These are phyloP conservation scores for Boletus smithii DNA, from an alignment of 1,284 basidiomycete genomes.

Conservation along the genomic window DNA sequence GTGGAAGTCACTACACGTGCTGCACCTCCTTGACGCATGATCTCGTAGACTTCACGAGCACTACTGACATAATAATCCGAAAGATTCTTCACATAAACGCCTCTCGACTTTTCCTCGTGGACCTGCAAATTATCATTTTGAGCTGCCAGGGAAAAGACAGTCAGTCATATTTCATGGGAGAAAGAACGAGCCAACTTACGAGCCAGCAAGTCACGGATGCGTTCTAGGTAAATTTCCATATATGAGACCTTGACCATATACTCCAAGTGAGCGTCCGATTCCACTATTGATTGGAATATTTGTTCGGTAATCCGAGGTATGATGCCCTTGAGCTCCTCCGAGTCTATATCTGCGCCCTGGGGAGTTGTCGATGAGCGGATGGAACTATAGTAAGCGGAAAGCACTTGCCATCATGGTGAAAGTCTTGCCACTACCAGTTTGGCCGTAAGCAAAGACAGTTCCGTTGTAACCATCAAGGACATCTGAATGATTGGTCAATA, in stretches of 20 bases:
- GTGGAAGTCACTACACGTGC: slow-evolving; percentile 94
- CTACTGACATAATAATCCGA: slow-evolving; percentile 98
- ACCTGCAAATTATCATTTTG: slow-evolving; percentile 99
- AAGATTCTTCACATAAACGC: slow-evolving; percentile 97
- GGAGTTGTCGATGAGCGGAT: slow-evolving; percentile 12
- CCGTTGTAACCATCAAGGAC: slow-evolving; percentile 99
- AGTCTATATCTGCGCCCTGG: slow-evolving; percentile 96
- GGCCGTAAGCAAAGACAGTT: slow-evolving; percentile 97
- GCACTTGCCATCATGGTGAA: slow-evolving; percentile 91
- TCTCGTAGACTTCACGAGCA: slow-evolving; percentile 96
- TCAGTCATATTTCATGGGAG: slow-evolving; percentile 1
- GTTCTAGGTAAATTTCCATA: slow-evolving; percentile 99
- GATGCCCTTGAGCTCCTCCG: slow-evolving; percentile 87
- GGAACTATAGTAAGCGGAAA: slow-evolving; percentile 8
- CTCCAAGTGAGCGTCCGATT: slow-evolving; percentile 93
- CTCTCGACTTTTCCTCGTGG: slow-evolving; percentile 96
- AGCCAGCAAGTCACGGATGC: slow-evolving; percentile 91
- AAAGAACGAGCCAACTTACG: slow-evolving; percentile 58
- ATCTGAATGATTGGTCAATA: slow-evolving; percentile 52
- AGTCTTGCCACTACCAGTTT: slow-evolving; percentile 96
- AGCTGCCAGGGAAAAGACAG: slow-evolving; percentile 47
- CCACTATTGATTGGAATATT: slow-evolving; percentile 96
- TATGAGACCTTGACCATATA: slow-evolving; percentile 99
- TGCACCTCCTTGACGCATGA: slow-evolving; percentile 94
- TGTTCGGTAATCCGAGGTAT: slow-evolving; percentile 99